A percentile compares a stretch with the other conserved stretches of the same genome.
Evolutionary conservation across 1,139 yeast genomes (phyloP).

Genomic region (Candida sp.): DNA sequence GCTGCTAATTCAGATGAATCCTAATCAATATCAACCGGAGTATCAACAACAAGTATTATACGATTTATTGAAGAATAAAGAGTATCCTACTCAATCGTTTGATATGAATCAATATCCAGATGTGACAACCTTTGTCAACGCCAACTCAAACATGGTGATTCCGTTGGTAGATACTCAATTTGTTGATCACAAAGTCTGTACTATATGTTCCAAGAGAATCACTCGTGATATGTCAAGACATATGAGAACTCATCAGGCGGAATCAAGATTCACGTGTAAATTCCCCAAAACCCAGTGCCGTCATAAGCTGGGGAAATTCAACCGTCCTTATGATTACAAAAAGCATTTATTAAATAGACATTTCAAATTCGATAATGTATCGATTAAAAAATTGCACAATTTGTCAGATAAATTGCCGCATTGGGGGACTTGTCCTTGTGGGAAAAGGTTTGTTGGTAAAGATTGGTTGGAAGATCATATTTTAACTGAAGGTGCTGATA

Average conservation of each 20-base stretch:
- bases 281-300: conserved; percentile 54
- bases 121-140: conserved; percentile 38
- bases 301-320: conserved; percentile 62
- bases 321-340: conserved; percentile 68
- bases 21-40: not conserved
- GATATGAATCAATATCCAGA: conserved; percentile 29
- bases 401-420: conserved; percentile 51
- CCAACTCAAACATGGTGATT: conserved; percentile 28
- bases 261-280: conserved; percentile 56
- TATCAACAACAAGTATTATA: not conserved
- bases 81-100: not conserved
- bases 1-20: not conserved
- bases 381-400: conserved; percentile 47
- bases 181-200: conserved; percentile 37
- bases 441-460: conserved; percentile 44
- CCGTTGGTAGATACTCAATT: conserved; percentile 36
- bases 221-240: conserved; percentile 65
- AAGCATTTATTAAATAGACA: conserved; percentile 65
- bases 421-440: conserved; percentile 60
- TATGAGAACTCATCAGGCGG: conserved; percentile 58
- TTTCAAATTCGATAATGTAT: conserved; percentile 51
- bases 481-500: conserved; percentile 27
- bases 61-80: not conserved
- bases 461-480: conserved; percentile 61
- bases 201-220: conserved; percentile 55